Conservation (phyloP, 2,329 filamentous ascomycete genomes). For the Cucurbitaria berberidis region DNA sequence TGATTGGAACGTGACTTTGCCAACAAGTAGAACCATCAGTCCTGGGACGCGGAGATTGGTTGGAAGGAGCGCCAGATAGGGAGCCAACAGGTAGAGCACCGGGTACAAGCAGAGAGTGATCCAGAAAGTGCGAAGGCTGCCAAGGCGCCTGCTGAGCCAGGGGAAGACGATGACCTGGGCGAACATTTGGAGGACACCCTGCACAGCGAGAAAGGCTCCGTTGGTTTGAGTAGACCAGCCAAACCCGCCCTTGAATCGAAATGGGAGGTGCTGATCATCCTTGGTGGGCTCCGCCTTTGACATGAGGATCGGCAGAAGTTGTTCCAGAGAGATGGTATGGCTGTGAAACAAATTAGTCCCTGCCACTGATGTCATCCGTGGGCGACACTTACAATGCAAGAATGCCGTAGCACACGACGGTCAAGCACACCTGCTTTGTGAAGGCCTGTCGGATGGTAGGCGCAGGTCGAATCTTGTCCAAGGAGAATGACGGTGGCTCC, state of each 20-base stretch:
- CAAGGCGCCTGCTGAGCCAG: conserved; percentile 73
- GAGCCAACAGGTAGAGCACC: conserved; percentile 82
- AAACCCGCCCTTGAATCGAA: conserved; percentile 89
- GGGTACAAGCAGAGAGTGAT: conserved; percentile 84
- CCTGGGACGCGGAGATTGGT: conserved; percentile 72
- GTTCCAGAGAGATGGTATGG: conserved; percentile 96
- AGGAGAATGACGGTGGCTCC: conserved; percentile 42
- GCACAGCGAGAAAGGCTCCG: conserved; percentile 84
- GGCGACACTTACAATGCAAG: conserved; percentile 82
- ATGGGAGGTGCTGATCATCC: conserved; percentile 68
- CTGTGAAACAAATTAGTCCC: conserved; percentile 55
- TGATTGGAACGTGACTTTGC: conserved; percentile 92
- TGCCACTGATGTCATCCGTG: conserved; percentile 7
- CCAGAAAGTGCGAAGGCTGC: conserved; percentile 81
- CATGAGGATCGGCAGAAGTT: conserved; percentile 90
- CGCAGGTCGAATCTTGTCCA: conserved; percentile 34
- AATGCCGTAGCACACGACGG: conserved; percentile 89
- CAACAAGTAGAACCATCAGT: conserved; percentile 78
- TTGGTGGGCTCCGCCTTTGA: conserved; percentile 67
- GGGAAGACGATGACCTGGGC: conserved; percentile 87
- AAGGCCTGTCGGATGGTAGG: conserved; percentile 66
- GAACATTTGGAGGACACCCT: conserved; percentile 88
- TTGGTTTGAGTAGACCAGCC: conserved; percentile 82
- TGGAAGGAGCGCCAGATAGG: conserved; percentile 87
- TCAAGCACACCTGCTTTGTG: conserved; percentile 82